Evolutionary conservation across 2,329 filamentous ascomycete genomes (phyloP), one percentile per base, ranked within the genome.

Genomic region (Alternaria burnsii): DNA sequence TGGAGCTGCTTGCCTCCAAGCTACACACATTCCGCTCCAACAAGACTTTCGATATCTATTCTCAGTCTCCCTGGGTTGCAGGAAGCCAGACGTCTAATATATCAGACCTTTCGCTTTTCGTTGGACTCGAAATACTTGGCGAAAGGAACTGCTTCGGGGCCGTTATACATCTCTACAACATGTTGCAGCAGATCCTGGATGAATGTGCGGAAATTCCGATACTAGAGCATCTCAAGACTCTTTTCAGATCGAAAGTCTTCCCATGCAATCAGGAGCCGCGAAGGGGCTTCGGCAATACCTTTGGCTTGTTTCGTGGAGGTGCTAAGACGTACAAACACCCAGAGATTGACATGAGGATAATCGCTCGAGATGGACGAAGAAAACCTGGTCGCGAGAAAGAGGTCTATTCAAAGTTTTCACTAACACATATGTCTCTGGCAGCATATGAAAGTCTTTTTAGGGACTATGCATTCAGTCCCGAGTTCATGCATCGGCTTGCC

Each of bases 291-390:
- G 32, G 11, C 1, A 36, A 16, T 1, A 16, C 6, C 4, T 16
- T 36, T 16, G 5, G 8, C 1, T 12, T 36, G 1, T 36, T 36
- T 16, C 2, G 28, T 30, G 28, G 28, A 1, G 28, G 2, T 0
- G 28, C 4, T 0, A 30, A 30, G 28, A 30, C 2, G 1, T 12
- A 12, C 28, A 12, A 11, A 30, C 0, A 1, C 11, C 28, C 10
- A 5, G 4, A 12, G 2, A 5, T 0, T 30, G 4, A 5, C 4
- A 12, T 30, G 1, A 11, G 28, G 10, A 1, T 30, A 5, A 10
- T 30, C 28, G 1, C 0, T 11, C 3, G 1, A 12, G 9, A 30
- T 1, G 0, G 1, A 30, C 28, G 10, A 30, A 30, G 11, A 2
- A 30, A 10, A 30, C 4, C 5, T 11, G 10, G 10, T 30, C 28